Percentiles rank a stretch among this genome's conserved stretches.
Evolutionary conservation across 495 filamentous ascomycete species (phyloP).

Genomic region (Durotheca rogersii): DNA sequence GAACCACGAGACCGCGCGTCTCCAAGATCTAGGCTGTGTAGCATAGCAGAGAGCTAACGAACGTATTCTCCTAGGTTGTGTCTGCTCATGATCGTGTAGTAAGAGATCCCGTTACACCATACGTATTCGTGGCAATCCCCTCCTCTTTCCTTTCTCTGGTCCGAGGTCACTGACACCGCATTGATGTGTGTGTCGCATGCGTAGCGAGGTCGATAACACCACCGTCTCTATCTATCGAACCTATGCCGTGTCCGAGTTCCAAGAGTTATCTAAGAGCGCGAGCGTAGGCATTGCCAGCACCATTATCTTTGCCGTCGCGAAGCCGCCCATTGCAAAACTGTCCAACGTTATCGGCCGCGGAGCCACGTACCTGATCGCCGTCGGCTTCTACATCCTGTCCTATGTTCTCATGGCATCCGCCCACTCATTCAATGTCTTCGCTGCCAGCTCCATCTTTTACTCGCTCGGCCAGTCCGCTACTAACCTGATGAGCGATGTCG

Average conservation of each 20-base stretch:
- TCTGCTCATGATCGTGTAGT: conserved; percentile 52
- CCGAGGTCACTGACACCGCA: background rate
- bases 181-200: background rate
- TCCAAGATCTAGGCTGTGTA: too few relatives aligned
- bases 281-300: conserved; percentile 46
- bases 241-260: conserved; percentile 49
- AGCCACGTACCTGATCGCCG: conserved; percentile 47
- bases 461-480: conserved; percentile 48
- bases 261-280: conserved; percentile 44
- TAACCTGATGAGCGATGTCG: conserved; percentile 49
- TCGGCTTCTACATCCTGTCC: conserved; percentile 46
- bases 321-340: conserved; percentile 52
- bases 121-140: conserved; percentile 1
- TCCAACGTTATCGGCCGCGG: conserved; percentile 51
- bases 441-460: conserved; percentile 49
- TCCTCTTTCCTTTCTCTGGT: too few relatives aligned
- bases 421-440: conserved; percentile 45
- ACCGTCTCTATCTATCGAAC: conserved; percentile 50
- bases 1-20: too few relatives aligned
- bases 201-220: conserved; percentile 48
- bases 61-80: conserved; percentile 31
- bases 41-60: conserved; percentile 11
- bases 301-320: conserved; percentile 48
- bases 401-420: conserved; percentile 52
- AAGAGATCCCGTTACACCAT: conserved; percentile 28